Conservation (phyloP, 306 rosid species). For the Geum urbanum region DNA sequence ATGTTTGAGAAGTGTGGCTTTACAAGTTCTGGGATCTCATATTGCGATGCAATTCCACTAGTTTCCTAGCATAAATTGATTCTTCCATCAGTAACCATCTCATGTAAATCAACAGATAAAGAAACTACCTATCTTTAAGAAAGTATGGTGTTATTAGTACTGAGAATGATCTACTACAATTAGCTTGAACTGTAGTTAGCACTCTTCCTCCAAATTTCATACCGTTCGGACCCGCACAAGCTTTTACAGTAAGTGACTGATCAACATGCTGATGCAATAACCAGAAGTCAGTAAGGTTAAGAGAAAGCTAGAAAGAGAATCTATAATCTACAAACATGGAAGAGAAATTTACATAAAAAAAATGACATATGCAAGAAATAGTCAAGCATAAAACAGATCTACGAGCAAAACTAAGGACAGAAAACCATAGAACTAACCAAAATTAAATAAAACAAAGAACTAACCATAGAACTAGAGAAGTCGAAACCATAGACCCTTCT, state of each 20-base stretch:
- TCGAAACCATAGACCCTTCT: no score
- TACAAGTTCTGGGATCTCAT: constrained; percentile 77
- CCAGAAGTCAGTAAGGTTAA: constrained; percentile 30
- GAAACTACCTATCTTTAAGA: background rate
- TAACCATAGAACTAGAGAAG: no score
- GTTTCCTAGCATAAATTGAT: constrained; percentile 45
- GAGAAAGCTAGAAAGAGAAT: background rate
- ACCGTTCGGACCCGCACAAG: constrained; percentile 87
- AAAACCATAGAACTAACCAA: background rate
- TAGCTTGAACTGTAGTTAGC: constrained; percentile 68
- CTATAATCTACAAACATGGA: background rate
- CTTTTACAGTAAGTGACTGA: constrained; percentile 67
- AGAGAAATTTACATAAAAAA: background rate
- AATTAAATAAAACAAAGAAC: background rate
- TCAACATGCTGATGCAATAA: constrained; percentile 62
- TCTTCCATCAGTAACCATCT: constrained; percentile 19
- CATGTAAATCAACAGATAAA: constrained; percentile 6
- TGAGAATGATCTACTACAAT: constrained; percentile 39
- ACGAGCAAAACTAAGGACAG: background rate
- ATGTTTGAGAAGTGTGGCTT: constrained; percentile 65
- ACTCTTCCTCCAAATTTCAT: constrained; percentile 74
- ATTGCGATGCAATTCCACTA: constrained; percentile 37
- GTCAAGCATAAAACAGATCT: background rate
- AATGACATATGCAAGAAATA: background rate
- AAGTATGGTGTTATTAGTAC: constrained; percentile 35